Evolutionary conservation across 345 rosid species (phyloP).

Genomic region (Pseudoturritis turrita): DNA sequence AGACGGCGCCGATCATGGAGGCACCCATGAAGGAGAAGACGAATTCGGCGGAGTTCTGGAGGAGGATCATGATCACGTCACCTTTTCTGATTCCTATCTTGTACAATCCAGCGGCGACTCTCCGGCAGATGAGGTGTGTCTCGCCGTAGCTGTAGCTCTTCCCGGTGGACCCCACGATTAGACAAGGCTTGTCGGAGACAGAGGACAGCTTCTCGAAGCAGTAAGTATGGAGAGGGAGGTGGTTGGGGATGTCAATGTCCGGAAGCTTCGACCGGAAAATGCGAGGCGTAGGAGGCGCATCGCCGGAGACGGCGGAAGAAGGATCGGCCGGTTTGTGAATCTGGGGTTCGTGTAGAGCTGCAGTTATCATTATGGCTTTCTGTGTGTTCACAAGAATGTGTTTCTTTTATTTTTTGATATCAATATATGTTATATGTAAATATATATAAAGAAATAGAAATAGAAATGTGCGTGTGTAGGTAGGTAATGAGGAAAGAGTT

Average conservation of each 20-base stretch:
- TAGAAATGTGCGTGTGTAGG: slow-evolving; percentile 15
- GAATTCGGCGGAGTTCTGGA: slow-evolving; percentile 78
- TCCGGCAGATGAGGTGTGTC: slow-evolving; percentile 43
- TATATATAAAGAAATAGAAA: neutral
- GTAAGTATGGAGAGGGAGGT: slow-evolving; percentile 76
- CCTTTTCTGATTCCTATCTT: slow-evolving; percentile 57
- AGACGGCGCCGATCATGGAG: slow-evolving; percentile 76
- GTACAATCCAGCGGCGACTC: slow-evolving; percentile 57
- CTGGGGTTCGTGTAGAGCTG: slow-evolving; percentile 21
- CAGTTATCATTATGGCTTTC: slow-evolving; percentile 19
- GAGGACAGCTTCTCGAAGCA: slow-evolving; percentile 51
- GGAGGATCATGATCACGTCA: slow-evolving; percentile 84
- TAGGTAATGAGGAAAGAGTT: neutral
- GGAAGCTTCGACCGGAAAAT: slow-evolving; percentile 80
- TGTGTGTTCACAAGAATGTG: neutral
- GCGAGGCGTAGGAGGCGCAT: slow-evolving; percentile 16
- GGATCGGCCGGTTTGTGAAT: slow-evolving; percentile 25
- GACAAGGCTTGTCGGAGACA: slow-evolving; percentile 50
- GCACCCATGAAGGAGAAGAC: slow-evolving; percentile 87
- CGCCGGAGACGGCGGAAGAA: slow-evolving; percentile 6
- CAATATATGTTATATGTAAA: neutral
- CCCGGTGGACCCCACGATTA: slow-evolving; percentile 56
- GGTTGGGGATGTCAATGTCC: slow-evolving; percentile 61
- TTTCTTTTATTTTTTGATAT: neutral
- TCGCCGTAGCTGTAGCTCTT: slow-evolving; percentile 46